Base-by-base conservation (phyloP, 2,329 filamentous ascomycete genomes). In the Botrytis deweyae region DNA sequence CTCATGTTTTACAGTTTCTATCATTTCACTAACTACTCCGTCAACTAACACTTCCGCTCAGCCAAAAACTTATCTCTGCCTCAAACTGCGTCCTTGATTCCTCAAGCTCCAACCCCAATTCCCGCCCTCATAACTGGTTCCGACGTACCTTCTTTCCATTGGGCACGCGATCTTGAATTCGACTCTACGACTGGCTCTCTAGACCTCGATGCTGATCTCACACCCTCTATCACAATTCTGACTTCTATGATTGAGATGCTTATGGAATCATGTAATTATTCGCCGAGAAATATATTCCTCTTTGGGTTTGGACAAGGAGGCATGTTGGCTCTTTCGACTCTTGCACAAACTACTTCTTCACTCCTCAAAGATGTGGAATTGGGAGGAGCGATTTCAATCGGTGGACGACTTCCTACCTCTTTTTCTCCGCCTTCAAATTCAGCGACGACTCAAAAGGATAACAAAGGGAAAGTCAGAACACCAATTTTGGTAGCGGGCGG, bases 401-500 rank as follows among this genome's bases (percentile, higher is more conserved):
- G 91, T 0, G 90, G 88, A 0, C 83, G 84, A 1, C 78, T 92
- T 10, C 88, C 90, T 12, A 10, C 61, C 3, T 52, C 42, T 7
- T 68, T 68, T 22, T 18, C 36, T 1, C 25, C 59, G 6, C 22
- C 36, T 18, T 42, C 40, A 64, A 44, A 29, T 29, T 42, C 40
- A 36, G n/a, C 6, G 25, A n/a, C 6, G 42, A 18, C 36, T 40
- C 36, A 40, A n/a, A 42, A n/a, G 3, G 61, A n/a, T n/a, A 63
- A 82, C 73, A 82, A 77, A 12, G 82, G 81, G 73, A 93, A 91
- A 82, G 86, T 86, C 72, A 86, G 84, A 77, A 93, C 92, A 1
- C 90, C 89, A 0, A 85, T 92, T 9, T 79, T 94, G 61, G 81
- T 92, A 1, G 90, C 88, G 77, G 87, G 87, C 58, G 89, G 88